A percentile compares a stretch with the other conserved stretches of the same genome.
Evolutionary conservation across 768 basidiomycete genomes (phyloP).

Genomic region (Leccinum uliginosum): DNA sequence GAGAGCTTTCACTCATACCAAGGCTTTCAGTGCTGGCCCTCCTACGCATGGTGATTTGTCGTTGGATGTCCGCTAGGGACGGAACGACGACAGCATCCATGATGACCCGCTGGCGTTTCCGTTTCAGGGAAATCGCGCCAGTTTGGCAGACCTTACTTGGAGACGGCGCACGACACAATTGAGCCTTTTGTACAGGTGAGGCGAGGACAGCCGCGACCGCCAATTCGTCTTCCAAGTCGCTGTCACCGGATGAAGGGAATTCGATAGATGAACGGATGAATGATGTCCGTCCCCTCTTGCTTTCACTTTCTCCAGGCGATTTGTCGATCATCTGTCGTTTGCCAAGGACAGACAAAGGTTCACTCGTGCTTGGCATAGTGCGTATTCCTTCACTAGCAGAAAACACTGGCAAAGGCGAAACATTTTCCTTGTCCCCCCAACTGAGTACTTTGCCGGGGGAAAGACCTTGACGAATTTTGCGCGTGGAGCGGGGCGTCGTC

Average conservation of each 20-base stretch:
- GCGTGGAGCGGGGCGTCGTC: constrained; percentile 31
- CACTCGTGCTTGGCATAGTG: constrained; percentile 27
- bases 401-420: constrained; percentile 36
- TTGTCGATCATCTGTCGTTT: constrained; percentile 44
- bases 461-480: constrained; percentile 14
- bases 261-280: constrained; percentile 31
- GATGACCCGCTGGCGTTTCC: constrained; percentile 47
- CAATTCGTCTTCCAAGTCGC: constrained; percentile 30
- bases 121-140: constrained; percentile 15
- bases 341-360: constrained; percentile 29
- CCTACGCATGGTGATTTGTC: constrained; percentile 16
- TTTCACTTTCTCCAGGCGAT: constrained; percentile 22
- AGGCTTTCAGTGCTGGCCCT: constrained; percentile 16
- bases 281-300: constrained; percentile 26
- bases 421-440: constrained; percentile 57
- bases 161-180: not conserved
- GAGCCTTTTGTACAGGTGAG: constrained; percentile 15
- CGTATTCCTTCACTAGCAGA: constrained; percentile 47
- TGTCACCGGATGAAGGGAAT: constrained; percentile 23
- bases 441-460: constrained; percentile 38
- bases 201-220: constrained; percentile 22
- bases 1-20: constrained; percentile 1
- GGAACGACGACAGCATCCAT: constrained; percentile 54
- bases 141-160: constrained; percentile 5
- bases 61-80: constrained; percentile 28